Evolutionary conservation across 2,329 filamentous ascomycete species (phyloP), one percentile per base, ranked within the genome.

Genomic region (Colletotrichum sojae): DNA sequence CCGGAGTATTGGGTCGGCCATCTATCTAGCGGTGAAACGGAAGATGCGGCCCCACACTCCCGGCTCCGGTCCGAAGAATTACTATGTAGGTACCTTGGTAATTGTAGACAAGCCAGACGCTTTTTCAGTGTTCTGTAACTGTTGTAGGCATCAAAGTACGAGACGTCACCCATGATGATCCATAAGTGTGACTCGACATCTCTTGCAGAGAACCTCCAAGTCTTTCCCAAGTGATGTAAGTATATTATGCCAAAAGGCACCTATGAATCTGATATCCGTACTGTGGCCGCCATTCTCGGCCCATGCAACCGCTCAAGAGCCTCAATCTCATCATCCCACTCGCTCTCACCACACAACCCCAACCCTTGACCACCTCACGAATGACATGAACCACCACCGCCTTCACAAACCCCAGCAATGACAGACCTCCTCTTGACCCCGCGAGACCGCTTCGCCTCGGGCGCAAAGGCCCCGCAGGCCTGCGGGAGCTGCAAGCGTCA

Each of bases 401-500:
- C 2, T 25, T 25, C 22, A 25, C 22, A 3, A 5, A 10, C 9
- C 36, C 13, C 18, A 3, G 5, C 36, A 16, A 31, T 45, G 27
- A 16, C n/a, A 40, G 9, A 45, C n/a, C 54, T 64, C 36, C 22
- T 64, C 15, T 39, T 64, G n/a, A 64, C 31, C 18, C 62, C 62
- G 22, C 46, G 46, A 10, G 46, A 64, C 46, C 62, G 46, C 25
- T 64, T 51, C 12, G 22, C 45, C 2, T n/a, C 45, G 16, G 62
- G 59, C 12, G 54, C 31, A 9, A 64, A 59, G 18, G 66, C 66
- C 5, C 51, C 66, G 36, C 61, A 65, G 3, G 67, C 67, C 15
- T 69, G 67, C 18, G 63, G 56, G 9, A 66, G 40, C 27, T 69
- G 67, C 36, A 69, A 66, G 27, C 39, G 51, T 70, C 82, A 87